Evolutionary conservation across 2,329 filamentous ascomycete species (phyloP), one percentile per base, ranked within the genome.

Genomic region (Xylariaceae sp.): DNA sequence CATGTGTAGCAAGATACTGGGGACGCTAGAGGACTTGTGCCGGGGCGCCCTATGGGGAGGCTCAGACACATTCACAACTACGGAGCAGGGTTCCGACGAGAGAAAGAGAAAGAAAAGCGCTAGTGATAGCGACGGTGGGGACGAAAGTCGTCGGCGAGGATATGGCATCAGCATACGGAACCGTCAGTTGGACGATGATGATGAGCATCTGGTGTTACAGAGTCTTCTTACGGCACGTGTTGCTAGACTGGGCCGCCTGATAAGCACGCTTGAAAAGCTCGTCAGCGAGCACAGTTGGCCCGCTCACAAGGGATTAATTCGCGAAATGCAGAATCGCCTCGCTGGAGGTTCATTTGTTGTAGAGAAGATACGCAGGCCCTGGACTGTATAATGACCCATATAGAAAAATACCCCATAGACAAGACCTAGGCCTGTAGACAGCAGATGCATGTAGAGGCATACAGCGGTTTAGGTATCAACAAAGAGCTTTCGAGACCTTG

Each of bases 151-250:
- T 15, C 44, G 29, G 13, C 32, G 51, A 9, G 55, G 58, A 33
- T 60, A 57, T 26, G 54, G 57, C 13, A 59, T 60, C 45, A 56
- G 45, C 33, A 55, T 60, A 42, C 55, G 54, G 21, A 53, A 60
- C 15, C 40, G 55, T 21, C 58, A 51, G 30, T 42, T 60, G 3
- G 58, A 60, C 24, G 58, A 60, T 7, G 58, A 60, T 6, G 58
- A 60, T 26, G 58, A 60, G 48, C 45, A 48, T 26, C 55, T 60
- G 4, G 58, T 60, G 16, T 26, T 60, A 10, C 55, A 60, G 43
- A 60, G 58, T 11, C 51, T 60, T 10, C 51, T 60, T 9, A 52
- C 55, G 7, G 55, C 58, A 36, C 55, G 58, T 35, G 55, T 58
- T 36, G 52, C 58, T 10, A 46, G 55, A 27, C 29, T 60, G 24